phyloP scores from a whole-genome alignment of 257 asterid genomes.

The Pogostemon cablin region DNA sequence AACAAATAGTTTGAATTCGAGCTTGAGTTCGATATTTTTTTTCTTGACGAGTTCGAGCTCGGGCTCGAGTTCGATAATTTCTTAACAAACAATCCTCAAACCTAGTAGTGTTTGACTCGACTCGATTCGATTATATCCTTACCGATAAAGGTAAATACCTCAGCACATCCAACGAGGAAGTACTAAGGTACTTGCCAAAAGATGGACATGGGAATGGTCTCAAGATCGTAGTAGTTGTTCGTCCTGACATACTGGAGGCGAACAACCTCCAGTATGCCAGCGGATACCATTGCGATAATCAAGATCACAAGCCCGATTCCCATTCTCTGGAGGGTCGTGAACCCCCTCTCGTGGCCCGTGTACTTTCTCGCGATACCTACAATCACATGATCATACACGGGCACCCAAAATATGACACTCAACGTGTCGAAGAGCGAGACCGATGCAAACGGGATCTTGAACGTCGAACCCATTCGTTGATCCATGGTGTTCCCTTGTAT shows the following conservation, averaged over 20 bases:
- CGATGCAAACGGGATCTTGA: constrained; percentile 85
- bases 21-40: no score
- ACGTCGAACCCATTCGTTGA: constrained; percentile 65
- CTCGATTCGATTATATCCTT: no score
- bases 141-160: constrained; percentile 76
- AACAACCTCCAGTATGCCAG: constrained; percentile 62
- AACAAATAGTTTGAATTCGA: no score
- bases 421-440: constrained; percentile 73
- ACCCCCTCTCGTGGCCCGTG: constrained; percentile 73
- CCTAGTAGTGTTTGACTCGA: no score
- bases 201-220: constrained; percentile 66
- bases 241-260: constrained; percentile 57
- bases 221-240: constrained; percentile 49
- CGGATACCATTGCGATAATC: constrained; percentile 59
- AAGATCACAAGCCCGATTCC: constrained; percentile 75
- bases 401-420: constrained; percentile 81
- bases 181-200: constrained; percentile 95
- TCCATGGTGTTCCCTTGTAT: constrained; percentile 82
- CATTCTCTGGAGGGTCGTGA: constrained; percentile 83
- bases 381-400: constrained; percentile 54
- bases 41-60: no score
- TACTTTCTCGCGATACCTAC: constrained; percentile 50
- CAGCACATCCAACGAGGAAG: constrained; percentile 80
- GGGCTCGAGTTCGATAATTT: no score
- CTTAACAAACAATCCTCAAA: no score